A percentile compares a stretch with the other conserved stretches of the same genome.
Evolutionary conservation across 108 stramenopile species (phyloP).

Genomic region (Skeletonema menzelii): DNA sequence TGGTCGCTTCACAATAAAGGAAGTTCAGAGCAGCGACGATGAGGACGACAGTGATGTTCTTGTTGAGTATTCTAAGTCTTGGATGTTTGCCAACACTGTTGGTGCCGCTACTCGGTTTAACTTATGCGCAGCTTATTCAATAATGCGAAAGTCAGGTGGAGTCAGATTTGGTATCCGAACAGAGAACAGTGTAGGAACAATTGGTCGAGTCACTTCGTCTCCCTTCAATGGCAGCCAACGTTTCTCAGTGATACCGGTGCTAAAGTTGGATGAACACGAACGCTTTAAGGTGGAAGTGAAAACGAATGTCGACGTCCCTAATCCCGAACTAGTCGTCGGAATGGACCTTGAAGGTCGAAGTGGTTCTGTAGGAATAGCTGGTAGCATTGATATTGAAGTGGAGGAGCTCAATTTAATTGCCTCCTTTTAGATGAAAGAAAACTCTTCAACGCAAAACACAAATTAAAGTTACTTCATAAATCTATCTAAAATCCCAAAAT

Average conservation of each 20-base stretch:
- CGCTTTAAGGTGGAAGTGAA: conserved; percentile 38
- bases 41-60: conserved; percentile 6
- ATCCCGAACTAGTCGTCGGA: conserved; percentile 44
- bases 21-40: conserved; percentile 11
- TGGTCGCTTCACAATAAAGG: conserved; percentile 32
- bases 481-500: neutral
- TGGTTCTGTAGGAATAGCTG: conserved; percentile 35
- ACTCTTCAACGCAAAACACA: neutral
- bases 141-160: conserved; percentile 13
- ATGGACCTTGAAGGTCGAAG: conserved; percentile 23
- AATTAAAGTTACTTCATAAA: conserved; percentile 5
- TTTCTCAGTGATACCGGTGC: conserved; percentile 31
- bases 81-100: conserved; percentile 38
- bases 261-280: conserved; percentile 40
- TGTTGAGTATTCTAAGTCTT: conserved; percentile 43
- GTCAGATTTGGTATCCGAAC: conserved; percentile 40
- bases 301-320: conserved; percentile 39
- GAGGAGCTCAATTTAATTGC: conserved; percentile 43
- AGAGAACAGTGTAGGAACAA: conserved; percentile 19
- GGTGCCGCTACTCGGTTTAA: conserved; percentile 36
- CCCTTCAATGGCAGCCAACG: conserved; percentile 14
- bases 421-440: conserved; percentile 6
- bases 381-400: conserved; percentile 35
- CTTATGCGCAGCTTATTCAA: conserved; percentile 35
- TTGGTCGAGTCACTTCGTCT: conserved; percentile 2